Evolutionary conservation across 1,139 yeast genomes (phyloP).

Genomic region (Debaryomycetaceae sp.): DNA sequence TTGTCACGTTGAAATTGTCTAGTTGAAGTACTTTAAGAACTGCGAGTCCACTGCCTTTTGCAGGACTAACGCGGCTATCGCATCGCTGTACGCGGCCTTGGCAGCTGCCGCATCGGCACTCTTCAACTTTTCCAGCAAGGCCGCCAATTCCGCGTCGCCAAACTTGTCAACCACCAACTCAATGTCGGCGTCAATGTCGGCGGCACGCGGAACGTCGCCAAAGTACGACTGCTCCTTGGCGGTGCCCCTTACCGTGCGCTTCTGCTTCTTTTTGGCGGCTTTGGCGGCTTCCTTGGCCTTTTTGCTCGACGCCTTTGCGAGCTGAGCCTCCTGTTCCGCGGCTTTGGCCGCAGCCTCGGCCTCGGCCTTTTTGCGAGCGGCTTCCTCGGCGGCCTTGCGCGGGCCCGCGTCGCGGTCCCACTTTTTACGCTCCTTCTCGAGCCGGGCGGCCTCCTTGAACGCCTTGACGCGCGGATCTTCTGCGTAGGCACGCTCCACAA

Average conservation of each 20-base stretch:
- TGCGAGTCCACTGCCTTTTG: conserved; percentile 22
- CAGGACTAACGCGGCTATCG: conserved; percentile 8
- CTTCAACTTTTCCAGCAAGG: conserved; percentile 53
- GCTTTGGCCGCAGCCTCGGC: conserved; percentile 67
- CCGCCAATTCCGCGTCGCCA: conserved; percentile 64
- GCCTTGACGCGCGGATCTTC: conserved; percentile 92
- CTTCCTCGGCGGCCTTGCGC: conserved; percentile 90
- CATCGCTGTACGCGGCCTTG: conserved; percentile 39
- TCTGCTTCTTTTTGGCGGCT: conserved; percentile 94
- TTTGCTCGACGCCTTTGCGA: conserved; percentile 59
- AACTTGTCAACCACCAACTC: conserved; percentile 69
- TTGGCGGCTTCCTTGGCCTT: conserved; percentile 97
- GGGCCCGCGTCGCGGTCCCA: conserved; percentile 99
- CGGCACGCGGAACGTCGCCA: conserved; percentile 60
- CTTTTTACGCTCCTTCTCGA: conserved; percentile 87
- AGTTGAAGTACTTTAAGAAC: conserved; percentile 24
- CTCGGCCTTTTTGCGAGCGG: conserved; percentile 70
- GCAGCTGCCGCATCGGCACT: conserved; percentile 41
- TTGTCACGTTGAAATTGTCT: too few species aligned
- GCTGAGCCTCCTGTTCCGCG: conserved; percentile 69
- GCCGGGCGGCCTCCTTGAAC: conserved; percentile 91
- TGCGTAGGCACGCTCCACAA: conserved; percentile 77
- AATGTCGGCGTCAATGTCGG: conserved; percentile 66
- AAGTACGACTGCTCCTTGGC: conserved; percentile 82
- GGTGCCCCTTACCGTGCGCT: conserved; percentile 78